phyloP scores from a whole-genome alignment of 1,139 yeast genomes.

The Taphrina deformans region DNA sequence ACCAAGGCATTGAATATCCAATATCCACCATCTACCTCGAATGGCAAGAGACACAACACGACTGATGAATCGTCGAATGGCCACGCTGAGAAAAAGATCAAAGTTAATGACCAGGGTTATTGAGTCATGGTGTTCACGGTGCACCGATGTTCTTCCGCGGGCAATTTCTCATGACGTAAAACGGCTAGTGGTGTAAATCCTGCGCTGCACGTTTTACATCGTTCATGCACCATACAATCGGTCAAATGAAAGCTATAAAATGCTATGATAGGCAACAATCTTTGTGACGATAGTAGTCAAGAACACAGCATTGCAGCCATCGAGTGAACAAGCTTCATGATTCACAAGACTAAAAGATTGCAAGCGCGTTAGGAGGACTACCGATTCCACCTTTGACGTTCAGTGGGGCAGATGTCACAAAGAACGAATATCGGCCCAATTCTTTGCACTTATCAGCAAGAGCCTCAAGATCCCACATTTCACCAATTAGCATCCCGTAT shows the following conservation, averaged over 20 bases:
- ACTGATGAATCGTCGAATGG: background rate
- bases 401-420: constrained; percentile 44
- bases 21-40: background rate
- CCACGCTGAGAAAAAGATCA: background rate
- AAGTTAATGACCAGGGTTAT: background rate
- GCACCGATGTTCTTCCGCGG: too few relatives aligned
- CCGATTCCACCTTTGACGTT: constrained; percentile 45
- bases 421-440: constrained; percentile 42
- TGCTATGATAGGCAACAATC: too few relatives aligned
- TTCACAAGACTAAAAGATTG: constrained; percentile 42
- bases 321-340: too few relatives aligned
- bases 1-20: background rate
- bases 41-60: background rate
- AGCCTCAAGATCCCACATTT: constrained; percentile 43
- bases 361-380: constrained; percentile 45
- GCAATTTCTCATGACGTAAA: too few relatives aligned
- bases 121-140: too few relatives aligned
- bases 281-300: too few relatives aligned
- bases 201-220: too few relatives aligned
- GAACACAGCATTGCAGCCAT: too few relatives aligned
- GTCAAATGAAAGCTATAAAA: too few relatives aligned
- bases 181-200: too few relatives aligned
- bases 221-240: too few relatives aligned
- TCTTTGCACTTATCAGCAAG: constrained; percentile 42
- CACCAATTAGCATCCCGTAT: constrained; percentile 39